Evolutionary conservation across 1,284 basidiomycete genomes (phyloP).

Genomic region (Fistulinella cinereoalba): DNA sequence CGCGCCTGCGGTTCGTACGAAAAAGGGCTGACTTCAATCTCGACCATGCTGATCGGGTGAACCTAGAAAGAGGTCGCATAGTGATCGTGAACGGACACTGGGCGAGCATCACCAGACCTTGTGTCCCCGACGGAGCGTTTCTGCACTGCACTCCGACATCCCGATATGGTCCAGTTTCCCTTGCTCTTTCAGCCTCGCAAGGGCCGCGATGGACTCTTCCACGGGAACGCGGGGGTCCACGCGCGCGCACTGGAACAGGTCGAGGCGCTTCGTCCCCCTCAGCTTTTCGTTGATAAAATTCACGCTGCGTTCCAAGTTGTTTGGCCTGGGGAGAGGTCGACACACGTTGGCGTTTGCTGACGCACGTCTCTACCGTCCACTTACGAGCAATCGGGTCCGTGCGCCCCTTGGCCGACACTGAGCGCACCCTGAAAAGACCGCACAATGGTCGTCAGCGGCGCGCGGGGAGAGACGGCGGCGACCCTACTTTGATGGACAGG

Average conservation of each 20-base stretch:
- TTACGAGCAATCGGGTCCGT: conserved; percentile 7
- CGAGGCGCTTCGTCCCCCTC: conserved; percentile 47
- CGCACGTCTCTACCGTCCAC: neutral
- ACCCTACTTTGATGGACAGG: conserved; percentile 39
- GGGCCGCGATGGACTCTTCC: conserved; percentile 35
- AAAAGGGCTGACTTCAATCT: conserved; percentile 55
- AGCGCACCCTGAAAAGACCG: conserved; percentile 6
- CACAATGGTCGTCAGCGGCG: neutral
- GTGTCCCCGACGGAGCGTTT: conserved; percentile 47
- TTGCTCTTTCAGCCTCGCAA: conserved; percentile 36
- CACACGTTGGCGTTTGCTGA: too few relatives aligned
- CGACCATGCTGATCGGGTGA: conserved; percentile 46
- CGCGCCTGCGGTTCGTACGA: conserved; percentile 43
- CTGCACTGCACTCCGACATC: conserved; percentile 49
- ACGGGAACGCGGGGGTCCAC: conserved; percentile 37
- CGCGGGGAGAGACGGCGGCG: neutral
- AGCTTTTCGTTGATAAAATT: conserved; percentile 40
- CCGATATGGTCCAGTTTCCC: conserved; percentile 52
- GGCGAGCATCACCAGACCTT: too few relatives aligned
- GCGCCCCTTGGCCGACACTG: neutral
- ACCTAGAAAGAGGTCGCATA: conserved; percentile 29
- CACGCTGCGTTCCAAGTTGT: conserved; percentile 40
- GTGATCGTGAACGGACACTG: too few relatives aligned
- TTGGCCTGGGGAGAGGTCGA: conserved; percentile 29
- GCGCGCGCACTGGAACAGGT: conserved; percentile 45